Base-by-base conservation (phyloP, 495 filamentous ascomycete species). In the Neurospora hispaniola region DNA sequence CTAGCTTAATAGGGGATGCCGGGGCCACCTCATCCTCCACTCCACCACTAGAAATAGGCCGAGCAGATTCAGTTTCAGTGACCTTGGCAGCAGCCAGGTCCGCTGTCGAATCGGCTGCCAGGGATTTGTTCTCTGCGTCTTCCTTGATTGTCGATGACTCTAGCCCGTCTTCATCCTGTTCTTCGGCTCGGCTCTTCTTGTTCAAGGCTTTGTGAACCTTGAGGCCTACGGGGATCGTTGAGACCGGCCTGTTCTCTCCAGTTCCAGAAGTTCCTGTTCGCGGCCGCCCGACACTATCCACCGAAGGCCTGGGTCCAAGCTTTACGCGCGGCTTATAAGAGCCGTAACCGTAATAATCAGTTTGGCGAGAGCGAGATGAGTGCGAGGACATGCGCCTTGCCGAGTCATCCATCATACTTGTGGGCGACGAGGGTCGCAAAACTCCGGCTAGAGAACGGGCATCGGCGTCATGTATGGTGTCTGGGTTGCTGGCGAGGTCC, bases 251-350 rank as follows among this genome's bases (percentile, higher is more conserved):
- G 75, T 90, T 87, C 46, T 90, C 87, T 68, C 80, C 81, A 20
- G 71, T 46, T 14, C 78, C 79, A 71, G 76, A 75, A 18, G 90
- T 85, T 66, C 54, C 54, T 12, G 90, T 91, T 69, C 90, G 86
- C 48, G 90, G 88, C 46, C 92, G 86, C 62, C 89, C 88, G 72
- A 80, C 86, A 39, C 85, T 83, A 74, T 96, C 93, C 35, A 91
- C 82, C 5, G 91, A 92, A 70, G 93, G 94, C 69, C 94, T 88
- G 23, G 94, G 94, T 10, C 91, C 94, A 39, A 95, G 87, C 78
- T 94, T 96, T 72, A 96, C 89, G 74, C 93, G 95, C 46, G 88
- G 89, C 71, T 89, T 90, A 72, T 88, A 87, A 23, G 82, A 84
- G 66, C 86, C 82, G 48, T 85, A 85, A 46, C 82, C 85, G 74